Base-by-base conservation (phyloP, 2,329 filamentous ascomycete species). In the Clonostachys solani region DNA sequence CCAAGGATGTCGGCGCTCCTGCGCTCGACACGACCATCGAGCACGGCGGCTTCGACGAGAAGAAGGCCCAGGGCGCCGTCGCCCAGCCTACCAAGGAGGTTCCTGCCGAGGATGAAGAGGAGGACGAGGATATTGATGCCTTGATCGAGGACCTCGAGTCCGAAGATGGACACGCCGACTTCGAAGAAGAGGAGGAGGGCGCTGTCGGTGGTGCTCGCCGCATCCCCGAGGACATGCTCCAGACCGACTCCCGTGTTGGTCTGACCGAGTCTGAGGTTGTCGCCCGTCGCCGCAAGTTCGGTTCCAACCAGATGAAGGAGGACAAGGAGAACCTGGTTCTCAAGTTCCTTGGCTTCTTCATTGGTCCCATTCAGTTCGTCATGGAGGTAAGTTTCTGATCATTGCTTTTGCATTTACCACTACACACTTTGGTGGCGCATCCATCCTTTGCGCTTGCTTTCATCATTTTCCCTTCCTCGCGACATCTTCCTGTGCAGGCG, bases 341-440 rank as follows among this genome's bases (percentile, higher is more conserved):
- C 60, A 94, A 95, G 75, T 95, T 95, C 69, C 68, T 83, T 60
- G 77, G 79, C 58, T 94, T 88, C 74, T 95, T 95, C 67, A 75
- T 94, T 47, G 91, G 91, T 55, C 91, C 91, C 19, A 92, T 95
- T 56, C 90, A 95, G 66, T 92, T 92, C 69, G 90, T 95, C 64
- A 95, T 95, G 90, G 88, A 92, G 83, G 86, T 86, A 66, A 63
- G 81, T 68, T 23, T 47, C 48, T 29, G 23, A 29, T 29, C 23
- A 8, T 29, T 10, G 23, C 8, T 29, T 29, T 29, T 29, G 23
- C 23, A 29, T 29, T 29, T 29, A 29, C 23, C 23, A 29, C 23
- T 29, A 10, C 23, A 23, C 23, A 29, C 9, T 29, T 29, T 10
- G 23, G 23, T 8, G 23, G 23, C 9, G 23, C 23, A 29, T 10